Conservation (phyloP, 305 asterid species). For the Nicotiana rustica region DNA sequence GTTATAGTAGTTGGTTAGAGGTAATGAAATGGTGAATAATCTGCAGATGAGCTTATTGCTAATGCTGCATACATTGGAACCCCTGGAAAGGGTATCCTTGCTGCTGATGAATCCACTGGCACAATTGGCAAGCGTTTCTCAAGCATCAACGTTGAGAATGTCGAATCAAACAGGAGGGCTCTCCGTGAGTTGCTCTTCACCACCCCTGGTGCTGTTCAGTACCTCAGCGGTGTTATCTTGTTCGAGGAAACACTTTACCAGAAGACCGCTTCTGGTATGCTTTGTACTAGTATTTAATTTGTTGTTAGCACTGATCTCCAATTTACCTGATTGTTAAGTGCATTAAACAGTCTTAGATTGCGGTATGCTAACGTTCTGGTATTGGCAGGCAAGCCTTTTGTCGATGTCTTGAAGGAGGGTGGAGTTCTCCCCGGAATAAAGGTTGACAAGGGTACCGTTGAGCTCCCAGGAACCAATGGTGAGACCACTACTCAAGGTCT, state of each 20-base stretch:
- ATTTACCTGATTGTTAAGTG: background rate
- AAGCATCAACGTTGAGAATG: conserved; percentile 55
- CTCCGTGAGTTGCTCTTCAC: conserved; percentile 67
- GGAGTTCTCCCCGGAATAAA: conserved; percentile 75
- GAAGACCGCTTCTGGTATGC: conserved; percentile 62
- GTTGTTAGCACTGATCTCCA: background rate
- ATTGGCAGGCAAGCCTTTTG: conserved; percentile 59
- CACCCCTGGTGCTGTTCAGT: conserved; percentile 61
- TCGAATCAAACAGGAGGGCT: conserved; percentile 60
- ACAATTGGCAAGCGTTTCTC: conserved; percentile 69
- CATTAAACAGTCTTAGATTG: background rate
- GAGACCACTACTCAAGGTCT: conserved; percentile 77
- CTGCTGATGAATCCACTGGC: conserved; percentile 71
- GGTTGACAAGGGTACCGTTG: conserved; percentile 68
- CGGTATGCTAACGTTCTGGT: background rate
- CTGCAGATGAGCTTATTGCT: conserved; percentile 63
- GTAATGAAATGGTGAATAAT: background rate
- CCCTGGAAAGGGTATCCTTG: conserved; percentile 74
- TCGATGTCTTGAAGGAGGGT: conserved; percentile 61
- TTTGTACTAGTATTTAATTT: background rate
- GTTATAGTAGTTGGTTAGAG: background rate
- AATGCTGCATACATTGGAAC: conserved; percentile 68
- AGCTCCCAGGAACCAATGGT: conserved; percentile 64
- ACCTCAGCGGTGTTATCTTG: conserved; percentile 46
- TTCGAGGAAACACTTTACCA: conserved; percentile 70